phyloP scores from a whole-genome alignment of 768 basidiomycete species.

The Termitomyces titanicus region DNA sequence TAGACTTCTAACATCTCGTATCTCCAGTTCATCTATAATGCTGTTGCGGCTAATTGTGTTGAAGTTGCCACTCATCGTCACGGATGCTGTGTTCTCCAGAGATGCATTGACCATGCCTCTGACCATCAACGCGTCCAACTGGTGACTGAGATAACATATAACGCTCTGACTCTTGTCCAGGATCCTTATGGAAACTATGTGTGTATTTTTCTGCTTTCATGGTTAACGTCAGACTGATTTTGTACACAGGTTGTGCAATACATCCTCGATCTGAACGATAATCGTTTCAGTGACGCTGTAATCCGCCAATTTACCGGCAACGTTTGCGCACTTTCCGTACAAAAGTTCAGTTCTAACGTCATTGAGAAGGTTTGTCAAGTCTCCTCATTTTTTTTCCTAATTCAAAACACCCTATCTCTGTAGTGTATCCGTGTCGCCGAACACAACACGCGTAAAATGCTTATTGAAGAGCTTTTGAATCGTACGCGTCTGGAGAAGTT shows the following conservation, averaged over 20 bases:
- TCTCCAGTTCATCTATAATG: slow-evolving; percentile 93
- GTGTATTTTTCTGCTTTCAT: slow-evolving; percentile 21
- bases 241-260: slow-evolving; percentile 87
- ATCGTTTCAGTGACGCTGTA: slow-evolving; percentile 95
- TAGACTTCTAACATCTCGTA: neutral
- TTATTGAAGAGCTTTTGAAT: slow-evolving; percentile 94
- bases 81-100: slow-evolving; percentile 96
- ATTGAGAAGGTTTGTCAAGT: slow-evolving; percentile 76
- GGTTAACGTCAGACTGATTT: slow-evolving; percentile 4
- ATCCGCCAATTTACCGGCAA: slow-evolving; percentile 98
- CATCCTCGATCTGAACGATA: slow-evolving; percentile 97
- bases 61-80: slow-evolving; percentile 98
- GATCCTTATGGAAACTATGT: slow-evolving; percentile 96
- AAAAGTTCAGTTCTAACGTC: slow-evolving; percentile 99
- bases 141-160: slow-evolving; percentile 98
- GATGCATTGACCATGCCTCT: slow-evolving; percentile 97
- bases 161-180: slow-evolving; percentile 95
- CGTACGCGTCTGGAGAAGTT: slow-evolving; percentile 94
- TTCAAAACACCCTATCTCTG: neutral
- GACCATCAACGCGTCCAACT: slow-evolving; percentile 93
- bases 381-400: neutral
- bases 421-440: slow-evolving; percentile 93
- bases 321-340: slow-evolving; percentile 94
- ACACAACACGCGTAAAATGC: slow-evolving; percentile 87
- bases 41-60: slow-evolving; percentile 97